Base-by-base conservation (phyloP, 805 yeast species). In the Metschnikowia arizonensis region DNA sequence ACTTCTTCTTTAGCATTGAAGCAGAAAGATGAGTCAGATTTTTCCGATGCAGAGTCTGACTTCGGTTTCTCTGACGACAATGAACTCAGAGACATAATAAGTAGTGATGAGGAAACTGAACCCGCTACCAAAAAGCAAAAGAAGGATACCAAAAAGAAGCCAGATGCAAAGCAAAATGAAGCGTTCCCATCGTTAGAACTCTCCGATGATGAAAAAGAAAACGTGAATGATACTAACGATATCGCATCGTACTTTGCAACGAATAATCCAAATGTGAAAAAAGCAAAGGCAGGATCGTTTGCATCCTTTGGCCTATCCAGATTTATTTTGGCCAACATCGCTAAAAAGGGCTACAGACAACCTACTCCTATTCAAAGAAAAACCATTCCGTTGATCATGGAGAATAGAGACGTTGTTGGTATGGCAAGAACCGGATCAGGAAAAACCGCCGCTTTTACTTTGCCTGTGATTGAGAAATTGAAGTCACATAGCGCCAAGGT, bases 371-470 rank as follows among this genome's bases (percentile, higher is more conserved):
- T 93, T 64, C 99, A 93, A 68, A 77, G 99, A 53, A 93, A 91
- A 62, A 84, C 99, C 2, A 87, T 93, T 47, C 99, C 99, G 0
- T 72, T 89, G 45, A 83, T 93, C 48, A 71, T 93, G 70, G 88
- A 85, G 38, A 85, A 81, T 45, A 76, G 95, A 60, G 99, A 93
- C 67, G 95, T 93, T 33, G 99, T 93, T 12, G 99, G 97, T 61
- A 93, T 93, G 99, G 99, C 99, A 12, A 78, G 99, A 60, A 93
- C 99, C 0, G 99, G 99, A 58, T 87, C 96, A 21, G 99, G 99
- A 74, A 93, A 93, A 62, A 93, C 99, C 0, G 99, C 99, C 7
- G 98, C 99, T 1, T 93, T 93, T 62, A 78, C 88, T 17, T 68
- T 93, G 44, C 99, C 99, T 3, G 74, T 93, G 72, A 75, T 93